Conservation (phyloP, 164 flowering plant species). For the Piper betle region DNA sequence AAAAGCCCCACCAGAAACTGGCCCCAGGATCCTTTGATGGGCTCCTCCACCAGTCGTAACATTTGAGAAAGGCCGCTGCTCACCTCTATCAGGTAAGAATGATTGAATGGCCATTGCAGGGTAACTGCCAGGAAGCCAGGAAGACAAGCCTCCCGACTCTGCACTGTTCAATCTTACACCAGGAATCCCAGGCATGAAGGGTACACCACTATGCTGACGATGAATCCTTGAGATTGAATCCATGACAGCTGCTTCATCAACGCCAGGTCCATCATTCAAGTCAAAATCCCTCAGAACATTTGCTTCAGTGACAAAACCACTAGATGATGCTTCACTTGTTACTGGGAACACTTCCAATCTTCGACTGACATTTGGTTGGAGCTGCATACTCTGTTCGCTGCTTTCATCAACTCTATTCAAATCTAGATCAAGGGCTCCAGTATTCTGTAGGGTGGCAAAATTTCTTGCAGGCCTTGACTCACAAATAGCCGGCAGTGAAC, state of each 20-base stretch:
- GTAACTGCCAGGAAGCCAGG: conserved; percentile 47
- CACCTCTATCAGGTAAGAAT: conserved; percentile 58
- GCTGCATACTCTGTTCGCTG: conserved; percentile 19
- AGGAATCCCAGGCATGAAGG: conserved; percentile 26
- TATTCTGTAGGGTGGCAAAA: conserved; percentile 27
- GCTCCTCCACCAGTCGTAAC: conserved; percentile 37
- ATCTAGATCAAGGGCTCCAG: conserved; percentile 79
- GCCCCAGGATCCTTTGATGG: conserved; percentile 36
- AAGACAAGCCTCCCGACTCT: conserved; percentile 38
- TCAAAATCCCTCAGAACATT: conserved; percentile 54
- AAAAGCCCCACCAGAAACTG: conserved; percentile 38
- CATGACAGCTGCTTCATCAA: conserved; percentile 36
- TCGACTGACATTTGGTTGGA: conserved; percentile 14
- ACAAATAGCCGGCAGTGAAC: neutral
- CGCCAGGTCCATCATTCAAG: conserved; percentile 75
- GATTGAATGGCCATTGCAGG: conserved; percentile 40
- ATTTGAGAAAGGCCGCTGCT: conserved; percentile 35
- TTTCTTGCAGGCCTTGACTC: neutral
- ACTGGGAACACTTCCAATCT: conserved; percentile 24
- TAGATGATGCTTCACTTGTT: conserved; percentile 15
- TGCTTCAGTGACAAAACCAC: conserved; percentile 30
- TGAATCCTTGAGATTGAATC: conserved; percentile 31
- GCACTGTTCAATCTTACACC: conserved; percentile 29
- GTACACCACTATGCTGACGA: conserved; percentile 17
- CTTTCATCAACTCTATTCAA: conserved; percentile 62